Conservation (phyloP, 2,329 filamentous ascomycete species). For the Periconia sp. region DNA sequence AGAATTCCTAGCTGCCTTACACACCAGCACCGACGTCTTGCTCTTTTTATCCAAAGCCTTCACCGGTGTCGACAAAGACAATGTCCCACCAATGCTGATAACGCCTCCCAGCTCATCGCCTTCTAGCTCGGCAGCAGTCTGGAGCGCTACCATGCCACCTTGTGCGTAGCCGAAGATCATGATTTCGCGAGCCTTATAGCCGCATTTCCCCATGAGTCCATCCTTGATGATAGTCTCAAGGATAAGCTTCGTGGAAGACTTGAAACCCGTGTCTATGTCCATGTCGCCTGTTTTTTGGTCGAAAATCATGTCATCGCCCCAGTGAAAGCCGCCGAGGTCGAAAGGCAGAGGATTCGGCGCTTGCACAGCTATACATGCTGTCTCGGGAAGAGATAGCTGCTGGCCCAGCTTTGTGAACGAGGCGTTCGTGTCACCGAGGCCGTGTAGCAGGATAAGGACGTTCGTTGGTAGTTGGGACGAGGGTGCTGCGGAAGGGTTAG, state of each 20-base stretch:
- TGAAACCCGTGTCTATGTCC: slow-evolving; percentile 62
- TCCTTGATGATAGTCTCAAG: slow-evolving; percentile 52
- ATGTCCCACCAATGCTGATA: slow-evolving; percentile 66
- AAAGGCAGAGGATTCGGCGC: slow-evolving; percentile 74
- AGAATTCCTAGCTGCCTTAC: slow-evolving; percentile 57
- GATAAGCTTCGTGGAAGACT: slow-evolving; percentile 49
- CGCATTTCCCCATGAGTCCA: slow-evolving; percentile 55
- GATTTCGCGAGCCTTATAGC: slow-evolving; percentile 57
- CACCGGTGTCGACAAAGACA: slow-evolving; percentile 52
- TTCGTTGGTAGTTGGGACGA: slow-evolving; percentile 69
- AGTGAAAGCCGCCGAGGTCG: slow-evolving; percentile 68
- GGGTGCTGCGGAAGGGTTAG: slow-evolving; percentile 43
- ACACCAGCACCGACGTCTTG: slow-evolving; percentile 68
- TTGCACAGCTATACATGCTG: slow-evolving; percentile 75
- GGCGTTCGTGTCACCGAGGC: slow-evolving; percentile 75
- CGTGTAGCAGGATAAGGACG: slow-evolving; percentile 82
- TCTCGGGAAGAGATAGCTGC: slow-evolving; percentile 76
- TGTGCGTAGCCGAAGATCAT: slow-evolving; percentile 64
- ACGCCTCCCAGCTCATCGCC: slow-evolving; percentile 61
- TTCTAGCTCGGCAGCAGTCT: slow-evolving; percentile 46
- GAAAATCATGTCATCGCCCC: slow-evolving; percentile 65
- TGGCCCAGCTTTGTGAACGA: slow-evolving; percentile 73
- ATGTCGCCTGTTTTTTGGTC: slow-evolving; percentile 59
- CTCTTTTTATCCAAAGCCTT: slow-evolving; percentile 55
- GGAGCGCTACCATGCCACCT: slow-evolving; percentile 62